phyloP scores from a whole-genome alignment of 176 grass and related monocot genomes.

The Oryza punctata region DNA sequence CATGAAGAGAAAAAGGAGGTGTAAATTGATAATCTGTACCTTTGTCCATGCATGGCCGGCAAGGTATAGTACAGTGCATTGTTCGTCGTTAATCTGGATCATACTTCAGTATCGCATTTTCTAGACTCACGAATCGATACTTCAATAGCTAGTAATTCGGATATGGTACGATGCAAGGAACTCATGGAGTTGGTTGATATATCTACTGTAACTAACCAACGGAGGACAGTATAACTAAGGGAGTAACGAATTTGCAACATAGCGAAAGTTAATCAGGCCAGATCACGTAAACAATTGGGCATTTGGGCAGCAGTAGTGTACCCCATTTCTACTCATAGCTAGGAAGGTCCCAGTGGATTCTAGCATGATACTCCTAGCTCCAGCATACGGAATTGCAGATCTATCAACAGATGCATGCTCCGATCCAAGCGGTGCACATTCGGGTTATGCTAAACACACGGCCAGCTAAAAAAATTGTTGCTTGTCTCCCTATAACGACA shows the following conservation, averaged over 20 bases:
- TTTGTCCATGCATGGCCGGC: neutral
- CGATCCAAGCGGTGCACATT: neutral
- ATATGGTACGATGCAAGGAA: neutral
- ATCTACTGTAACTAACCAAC: neutral
- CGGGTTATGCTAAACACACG: neutral
- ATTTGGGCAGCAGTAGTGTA: constrained; percentile 13
- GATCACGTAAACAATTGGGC: neutral
- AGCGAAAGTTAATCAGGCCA: neutral
- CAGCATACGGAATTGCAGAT: neutral
- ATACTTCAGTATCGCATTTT: neutral
- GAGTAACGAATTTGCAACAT: neutral
- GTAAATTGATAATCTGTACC: neutral
- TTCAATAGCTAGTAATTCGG: neutral
- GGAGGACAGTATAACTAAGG: neutral
- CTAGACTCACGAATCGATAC: neutral
- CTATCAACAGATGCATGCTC: neutral
- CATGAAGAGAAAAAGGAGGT: neutral
- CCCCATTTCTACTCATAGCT: neutral
- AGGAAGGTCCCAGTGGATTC: neutral
- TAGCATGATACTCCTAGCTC: neutral
- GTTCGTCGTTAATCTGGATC: neutral
- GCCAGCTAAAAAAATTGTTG: neutral
- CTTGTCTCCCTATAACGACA: neutral
- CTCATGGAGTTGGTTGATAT: neutral
- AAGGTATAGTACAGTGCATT: neutral